A percentile compares a stretch with the other conserved stretches of the same genome.
Evolutionary conservation across 257 asterid species (phyloP).

Genomic region (Perilla frutescens): DNA sequence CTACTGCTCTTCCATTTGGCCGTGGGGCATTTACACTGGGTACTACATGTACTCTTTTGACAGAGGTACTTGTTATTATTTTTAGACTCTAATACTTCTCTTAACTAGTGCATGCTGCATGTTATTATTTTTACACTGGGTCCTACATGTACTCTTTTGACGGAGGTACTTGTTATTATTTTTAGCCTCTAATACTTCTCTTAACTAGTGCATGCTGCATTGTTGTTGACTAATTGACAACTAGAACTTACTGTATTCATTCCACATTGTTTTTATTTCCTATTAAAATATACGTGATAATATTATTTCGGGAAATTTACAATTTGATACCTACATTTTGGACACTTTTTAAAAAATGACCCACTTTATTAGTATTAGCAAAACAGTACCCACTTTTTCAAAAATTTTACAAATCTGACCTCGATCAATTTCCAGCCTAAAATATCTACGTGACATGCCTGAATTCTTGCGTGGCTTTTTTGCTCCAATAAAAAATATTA

Average conservation of each 20-base stretch:
- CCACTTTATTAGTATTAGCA: too few relatives aligned
- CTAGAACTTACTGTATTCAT: constrained; percentile 20
- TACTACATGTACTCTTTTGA: constrained; percentile 84
- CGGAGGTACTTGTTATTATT: constrained; percentile 67
- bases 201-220: constrained; percentile 12
- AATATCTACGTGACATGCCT: too few relatives aligned
- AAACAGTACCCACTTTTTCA: too few relatives aligned
- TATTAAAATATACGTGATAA: not conserved
- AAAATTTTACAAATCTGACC: too few relatives aligned
- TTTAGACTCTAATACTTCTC: constrained; percentile 19
- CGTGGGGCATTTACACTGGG: constrained; percentile 99
- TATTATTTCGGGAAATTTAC: too few relatives aligned
- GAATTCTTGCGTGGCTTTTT: too few relatives aligned
- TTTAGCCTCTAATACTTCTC: constrained; percentile 22
- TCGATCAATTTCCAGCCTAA: too few relatives aligned
- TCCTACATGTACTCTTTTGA: constrained; percentile 84
- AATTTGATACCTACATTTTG: too few relatives aligned
- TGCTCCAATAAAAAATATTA: too few relatives aligned
- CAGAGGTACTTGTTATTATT: constrained; percentile 67
- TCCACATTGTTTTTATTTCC: constrained; percentile 22
- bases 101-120: constrained; percentile 13
- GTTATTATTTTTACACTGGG: constrained; percentile 97
- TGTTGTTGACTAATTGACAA: constrained; percentile 9
- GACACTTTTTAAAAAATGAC: too few relatives aligned
- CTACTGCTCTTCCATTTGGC: constrained; percentile 96